Evolutionary conservation across 1,139 yeast species (phyloP), one percentile per base, ranked within the genome.

Genomic region (Pichia sp.): DNA sequence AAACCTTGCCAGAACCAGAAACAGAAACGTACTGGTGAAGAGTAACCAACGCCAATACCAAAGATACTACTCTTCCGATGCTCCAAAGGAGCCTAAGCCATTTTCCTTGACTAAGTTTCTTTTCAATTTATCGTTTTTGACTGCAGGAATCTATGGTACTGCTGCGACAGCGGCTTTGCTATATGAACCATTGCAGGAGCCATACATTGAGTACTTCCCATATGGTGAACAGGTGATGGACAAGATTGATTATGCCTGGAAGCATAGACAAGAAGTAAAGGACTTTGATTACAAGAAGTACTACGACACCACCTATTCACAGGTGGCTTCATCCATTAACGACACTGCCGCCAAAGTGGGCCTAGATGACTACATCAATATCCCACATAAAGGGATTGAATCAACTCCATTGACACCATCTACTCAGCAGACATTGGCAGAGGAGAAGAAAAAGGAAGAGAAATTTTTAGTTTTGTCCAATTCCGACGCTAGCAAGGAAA

Each of bases 191-290:
- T 70, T 76, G 57, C 77, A 74, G 50, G 80, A 78, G 57, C 59
- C 75, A 42, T 84, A 82, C 68, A 73, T 81, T 30, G 84, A 82
- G 57, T 79, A 78, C 57, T 78, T 84, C 44, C 92, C 92, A 26
- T 75, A 76, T 51, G 85, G 83, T 41, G 85, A 82, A 61, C 69
- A 71, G 31, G 69, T 79, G 30, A 75, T 84, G 30, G 79, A 79
- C 52, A 64, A 68, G 23, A 71, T 79, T 51, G 87, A 84, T 60
- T 69, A 65, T 48, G 58, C 62, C 65, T 42, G 69, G 67, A 73
- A 74, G 64, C 71, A 72, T 54, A 69, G 67, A 61, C 68, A 71
- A 56, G 69, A 71, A 55, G 56, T 71, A 29, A 54, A 66, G 51
- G 59, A 69, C 34, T 61, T 64, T 43, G 62, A 62, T 26, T 56